A percentile compares a stretch with the other conserved stretches of the same genome.
Evolutionary conservation across 192 early-diverging fungal species (phyloP).

Genomic region (Gorgonomyces haynaldii): DNA sequence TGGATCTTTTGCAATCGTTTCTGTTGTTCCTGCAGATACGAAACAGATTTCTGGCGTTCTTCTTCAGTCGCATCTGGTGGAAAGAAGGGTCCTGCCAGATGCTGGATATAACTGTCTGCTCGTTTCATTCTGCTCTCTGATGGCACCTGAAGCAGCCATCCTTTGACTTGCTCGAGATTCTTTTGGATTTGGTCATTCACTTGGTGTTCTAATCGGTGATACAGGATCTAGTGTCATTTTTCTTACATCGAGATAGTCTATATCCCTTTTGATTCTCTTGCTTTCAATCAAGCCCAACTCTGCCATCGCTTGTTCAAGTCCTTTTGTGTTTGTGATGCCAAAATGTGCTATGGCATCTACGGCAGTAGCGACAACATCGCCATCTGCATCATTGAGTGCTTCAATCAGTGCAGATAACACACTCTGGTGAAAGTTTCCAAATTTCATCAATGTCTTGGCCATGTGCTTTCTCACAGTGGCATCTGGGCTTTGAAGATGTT

Average conservation of each 20-base stretch:
- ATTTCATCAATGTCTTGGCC: background rate
- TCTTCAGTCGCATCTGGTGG: slow-evolving; percentile 30
- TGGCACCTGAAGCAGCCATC: slow-evolving; percentile 2
- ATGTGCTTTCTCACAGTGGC: slow-evolving; percentile 1
- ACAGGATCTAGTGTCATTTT: no score
- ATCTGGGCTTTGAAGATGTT: background rate
- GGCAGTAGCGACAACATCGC: slow-evolving; percentile 18
- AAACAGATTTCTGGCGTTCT: no score
- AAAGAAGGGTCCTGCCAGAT: slow-evolving; percentile 33
- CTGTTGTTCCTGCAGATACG: no score
- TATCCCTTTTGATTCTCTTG: background rate
- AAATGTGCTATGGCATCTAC: slow-evolving; percentile 17
- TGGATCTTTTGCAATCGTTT: no score
- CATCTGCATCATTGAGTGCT: slow-evolving; percentile 18
- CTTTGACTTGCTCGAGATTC: slow-evolving; percentile 7
- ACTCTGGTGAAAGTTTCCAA: slow-evolving; percentile 7
- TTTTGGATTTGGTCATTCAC: background rate
- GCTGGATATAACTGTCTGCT: slow-evolving; percentile 28
- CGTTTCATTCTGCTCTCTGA: slow-evolving; percentile 5
- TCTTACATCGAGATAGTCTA: background rate
- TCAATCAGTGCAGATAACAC: slow-evolving; percentile 17
- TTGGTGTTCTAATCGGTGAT: background rate
- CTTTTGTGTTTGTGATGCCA: slow-evolving; percentile 18
- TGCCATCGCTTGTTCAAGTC: slow-evolving; percentile 19
- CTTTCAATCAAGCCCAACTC: slow-evolving; percentile 19